Conservation (phyloP, 2,329 filamentous ascomycete genomes). For the Emydomyces testavorans region DNA sequence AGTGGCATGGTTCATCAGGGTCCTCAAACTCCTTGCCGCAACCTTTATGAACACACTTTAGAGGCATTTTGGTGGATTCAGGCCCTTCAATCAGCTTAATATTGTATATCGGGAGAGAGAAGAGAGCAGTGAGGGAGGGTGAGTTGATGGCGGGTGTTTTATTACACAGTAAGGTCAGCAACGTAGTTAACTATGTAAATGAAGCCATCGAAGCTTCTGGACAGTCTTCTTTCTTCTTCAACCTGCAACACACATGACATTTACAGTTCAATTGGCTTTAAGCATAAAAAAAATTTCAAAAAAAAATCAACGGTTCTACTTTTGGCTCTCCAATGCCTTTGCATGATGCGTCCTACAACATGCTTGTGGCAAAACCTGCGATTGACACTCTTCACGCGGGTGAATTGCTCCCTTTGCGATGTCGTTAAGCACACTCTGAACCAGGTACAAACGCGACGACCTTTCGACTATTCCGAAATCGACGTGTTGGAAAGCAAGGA, state of each 20-base stretch:
- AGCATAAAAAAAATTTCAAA: too few species aligned
- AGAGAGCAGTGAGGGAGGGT: not conserved
- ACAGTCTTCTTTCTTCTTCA: slow-evolving; percentile 5
- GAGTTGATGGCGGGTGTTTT: not conserved
- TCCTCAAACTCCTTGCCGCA: slow-evolving; percentile 83
- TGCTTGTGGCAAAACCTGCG: slow-evolving; percentile 29
- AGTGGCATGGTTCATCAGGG: slow-evolving; percentile 69
- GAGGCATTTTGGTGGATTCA: slow-evolving; percentile 23
- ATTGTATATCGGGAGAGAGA: not conserved
- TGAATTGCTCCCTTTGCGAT: slow-evolving; percentile 49
- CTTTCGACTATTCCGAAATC: slow-evolving; percentile 47
- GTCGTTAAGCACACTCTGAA: slow-evolving; percentile 48
- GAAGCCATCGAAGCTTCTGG: slow-evolving; percentile 17
- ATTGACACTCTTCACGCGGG: slow-evolving; percentile 50
- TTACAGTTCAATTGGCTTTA: slow-evolving; percentile 3
- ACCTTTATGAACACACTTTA: slow-evolving; percentile 89
- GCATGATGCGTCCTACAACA: slow-evolving; percentile 14
- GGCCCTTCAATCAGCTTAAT: not conserved
- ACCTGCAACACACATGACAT: not conserved
- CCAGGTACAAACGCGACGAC: slow-evolving; percentile 42
- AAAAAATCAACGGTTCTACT: not conserved
- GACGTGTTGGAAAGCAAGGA: slow-evolving; percentile 48
- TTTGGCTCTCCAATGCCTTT: not conserved
- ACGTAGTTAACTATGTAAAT: too few species aligned
- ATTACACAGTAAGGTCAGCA: too few species aligned